Conservation (phyloP, 2,329 filamentous ascomycete species). For the Helicocarpus griseus region DNA sequence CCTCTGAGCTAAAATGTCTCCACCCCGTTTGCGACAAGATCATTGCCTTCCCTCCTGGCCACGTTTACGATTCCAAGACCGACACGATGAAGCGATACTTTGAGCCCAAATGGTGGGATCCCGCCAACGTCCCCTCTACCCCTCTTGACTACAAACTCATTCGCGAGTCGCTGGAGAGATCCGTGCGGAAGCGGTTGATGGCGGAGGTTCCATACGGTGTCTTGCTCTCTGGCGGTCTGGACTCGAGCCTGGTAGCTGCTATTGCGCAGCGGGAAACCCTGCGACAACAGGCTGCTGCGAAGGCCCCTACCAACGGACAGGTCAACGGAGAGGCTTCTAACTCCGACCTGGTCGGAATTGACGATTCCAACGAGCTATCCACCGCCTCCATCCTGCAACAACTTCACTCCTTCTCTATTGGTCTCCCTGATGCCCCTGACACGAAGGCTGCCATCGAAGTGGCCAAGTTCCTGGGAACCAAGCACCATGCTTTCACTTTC, state of each 20-base stretch:
- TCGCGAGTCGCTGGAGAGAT: slow-evolving; percentile 72
- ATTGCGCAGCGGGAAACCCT: slow-evolving; percentile 91
- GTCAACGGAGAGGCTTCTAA: slow-evolving; percentile 34
- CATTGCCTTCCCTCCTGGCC: slow-evolving; percentile 84
- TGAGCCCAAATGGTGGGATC: slow-evolving; percentile 86
- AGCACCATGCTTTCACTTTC: slow-evolving; percentile 97
- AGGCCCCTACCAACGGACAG: slow-evolving; percentile 37
- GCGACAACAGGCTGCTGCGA: slow-evolving; percentile 53
- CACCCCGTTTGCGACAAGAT: slow-evolving; percentile 93
- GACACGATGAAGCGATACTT: slow-evolving; percentile 79
- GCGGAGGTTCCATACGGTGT: slow-evolving; percentile 98
- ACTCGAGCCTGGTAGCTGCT: slow-evolving; percentile 88
- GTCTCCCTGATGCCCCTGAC: slow-evolving; percentile 84
- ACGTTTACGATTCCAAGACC: slow-evolving; percentile 92
- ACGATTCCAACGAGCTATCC: slow-evolving; percentile 79
- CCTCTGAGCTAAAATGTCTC: slow-evolving; percentile 90
- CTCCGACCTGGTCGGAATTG: slow-evolving; percentile 75
- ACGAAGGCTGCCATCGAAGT: slow-evolving; percentile 86
- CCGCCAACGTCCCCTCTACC: slow-evolving; percentile 62
- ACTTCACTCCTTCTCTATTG: slow-evolving; percentile 98
- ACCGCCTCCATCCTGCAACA: slow-evolving; percentile 87
- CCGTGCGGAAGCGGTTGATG: slow-evolving; percentile 95
- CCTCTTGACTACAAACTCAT: slow-evolving; percentile 78
- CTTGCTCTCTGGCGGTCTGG: slow-evolving; percentile 84
- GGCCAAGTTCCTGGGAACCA: slow-evolving; percentile 91